Evolutionary conservation across 805 yeast species (phyloP).

Genomic region (Wickerhamomyces bovis): DNA sequence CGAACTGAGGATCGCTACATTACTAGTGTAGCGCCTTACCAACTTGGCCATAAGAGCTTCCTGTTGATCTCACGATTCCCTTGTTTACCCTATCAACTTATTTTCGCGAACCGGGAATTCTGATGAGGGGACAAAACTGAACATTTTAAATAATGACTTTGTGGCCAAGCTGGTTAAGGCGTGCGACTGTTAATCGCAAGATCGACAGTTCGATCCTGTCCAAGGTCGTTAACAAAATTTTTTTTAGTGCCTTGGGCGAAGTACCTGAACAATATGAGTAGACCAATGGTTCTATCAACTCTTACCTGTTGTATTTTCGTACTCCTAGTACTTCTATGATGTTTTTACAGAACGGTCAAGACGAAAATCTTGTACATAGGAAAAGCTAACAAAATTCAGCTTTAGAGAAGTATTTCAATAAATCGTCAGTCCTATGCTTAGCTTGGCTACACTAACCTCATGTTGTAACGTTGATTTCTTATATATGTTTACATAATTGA

Average conservation of each 20-base stretch:
- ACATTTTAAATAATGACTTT: not conserved
- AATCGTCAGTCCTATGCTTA: too few species aligned
- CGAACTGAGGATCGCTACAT: conserved; percentile 79
- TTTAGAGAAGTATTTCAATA: too few species aligned
- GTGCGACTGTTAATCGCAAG: not conserved
- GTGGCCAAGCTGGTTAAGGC: not conserved
- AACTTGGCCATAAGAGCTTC: conserved; percentile 50
- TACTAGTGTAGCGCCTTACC: conserved; percentile 85
- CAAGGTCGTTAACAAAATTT: conserved; percentile 1
- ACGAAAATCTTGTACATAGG: too few species aligned
- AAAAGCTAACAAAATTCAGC: not conserved
- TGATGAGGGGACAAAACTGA: too few species aligned
- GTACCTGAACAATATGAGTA: too few species aligned
- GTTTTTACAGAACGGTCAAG: too few species aligned
- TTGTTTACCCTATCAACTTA: not conserved
- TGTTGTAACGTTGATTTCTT: not conserved
- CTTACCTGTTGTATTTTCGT: too few species aligned
- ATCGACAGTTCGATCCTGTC: not conserved
- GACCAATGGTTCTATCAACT: too few species aligned
- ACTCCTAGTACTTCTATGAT: too few species aligned
- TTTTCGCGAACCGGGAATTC: too few species aligned
- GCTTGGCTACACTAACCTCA: not conserved
- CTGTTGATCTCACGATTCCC: too few species aligned
- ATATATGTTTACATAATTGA: not conserved
- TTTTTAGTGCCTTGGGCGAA: not conserved